A percentile compares a stretch with the other conserved stretches of the same genome.
These are phyloP conservation scores for Podila clonocystis DNA, from an alignment of 192 early-diverging fungal species.

Conservation along the genomic window DNA sequence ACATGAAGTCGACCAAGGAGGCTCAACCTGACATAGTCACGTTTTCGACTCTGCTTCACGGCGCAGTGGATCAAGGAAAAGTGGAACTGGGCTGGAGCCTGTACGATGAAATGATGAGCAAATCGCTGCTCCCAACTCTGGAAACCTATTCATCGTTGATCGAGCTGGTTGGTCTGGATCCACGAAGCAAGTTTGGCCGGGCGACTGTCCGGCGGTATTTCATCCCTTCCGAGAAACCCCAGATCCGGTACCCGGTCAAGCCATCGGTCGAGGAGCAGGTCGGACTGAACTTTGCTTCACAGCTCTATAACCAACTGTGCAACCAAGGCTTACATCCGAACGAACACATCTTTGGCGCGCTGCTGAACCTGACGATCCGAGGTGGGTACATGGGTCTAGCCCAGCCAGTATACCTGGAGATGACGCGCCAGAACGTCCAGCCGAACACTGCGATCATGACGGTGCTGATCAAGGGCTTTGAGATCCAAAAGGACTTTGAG, in stretches of 20 bases:
- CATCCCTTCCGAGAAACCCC: background rate
- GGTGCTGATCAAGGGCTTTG: constrained; percentile 39
- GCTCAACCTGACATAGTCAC: constrained; percentile 23
- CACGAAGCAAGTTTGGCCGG: constrained; percentile 17
- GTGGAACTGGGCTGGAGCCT: constrained; percentile 35
- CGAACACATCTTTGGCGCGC: constrained; percentile 22
- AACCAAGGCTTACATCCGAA: constrained; percentile 30
- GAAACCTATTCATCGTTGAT: constrained; percentile 28
- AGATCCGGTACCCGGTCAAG: constrained; percentile 23
- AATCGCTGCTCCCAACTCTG: constrained; percentile 10
- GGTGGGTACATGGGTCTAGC: constrained; percentile 21
- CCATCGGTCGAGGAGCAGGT: constrained; percentile 11
- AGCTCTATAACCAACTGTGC: constrained; percentile 34
- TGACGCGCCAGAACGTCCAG: constrained; percentile 16
- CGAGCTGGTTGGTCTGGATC: constrained; percentile 24
- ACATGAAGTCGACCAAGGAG: constrained; percentile 15
- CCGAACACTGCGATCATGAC: constrained; percentile 49
- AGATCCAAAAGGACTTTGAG: constrained; percentile 38
- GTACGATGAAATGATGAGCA: constrained; percentile 27
- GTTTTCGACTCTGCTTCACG: constrained; percentile 18
- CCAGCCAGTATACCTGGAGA: constrained; percentile 34
- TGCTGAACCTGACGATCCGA: constrained; percentile 19
- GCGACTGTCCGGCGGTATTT: constrained; percentile 5
- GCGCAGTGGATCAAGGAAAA: constrained; percentile 14
- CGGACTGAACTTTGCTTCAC: constrained; percentile 29